These are phyloP conservation scores for Capsicum chinense DNA, from an alignment of 257 asterid genomes.

Conservation along the genomic window DNA sequence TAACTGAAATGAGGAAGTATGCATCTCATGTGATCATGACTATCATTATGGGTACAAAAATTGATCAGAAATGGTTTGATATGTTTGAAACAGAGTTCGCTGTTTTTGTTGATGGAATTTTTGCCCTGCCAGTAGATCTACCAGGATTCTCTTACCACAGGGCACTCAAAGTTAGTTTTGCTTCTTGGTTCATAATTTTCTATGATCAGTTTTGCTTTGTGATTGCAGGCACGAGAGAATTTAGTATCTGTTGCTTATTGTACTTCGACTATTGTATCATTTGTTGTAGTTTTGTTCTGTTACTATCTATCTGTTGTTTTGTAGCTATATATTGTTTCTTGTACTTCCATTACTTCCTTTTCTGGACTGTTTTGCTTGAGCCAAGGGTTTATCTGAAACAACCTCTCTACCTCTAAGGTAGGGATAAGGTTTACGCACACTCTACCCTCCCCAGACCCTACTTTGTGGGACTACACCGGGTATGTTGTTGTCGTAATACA, in stretches of 20 bases:
- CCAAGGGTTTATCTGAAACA: too few species aligned
- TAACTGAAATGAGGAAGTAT: constrained; percentile 35
- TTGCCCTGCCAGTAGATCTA: constrained; percentile 26
- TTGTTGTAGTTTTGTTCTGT: too few species aligned
- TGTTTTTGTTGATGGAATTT: constrained; percentile 25
- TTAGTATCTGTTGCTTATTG: too few species aligned
- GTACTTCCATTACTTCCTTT: too few species aligned
- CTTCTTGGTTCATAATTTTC: not conserved
- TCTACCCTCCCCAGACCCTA: too few species aligned
- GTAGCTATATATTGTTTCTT: too few species aligned
- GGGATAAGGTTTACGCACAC: too few species aligned
- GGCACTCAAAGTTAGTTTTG: constrained; percentile 31
- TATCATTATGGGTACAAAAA: not conserved
- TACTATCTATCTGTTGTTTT: too few species aligned
- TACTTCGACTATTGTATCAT: too few species aligned
- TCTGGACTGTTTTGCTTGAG: too few species aligned
- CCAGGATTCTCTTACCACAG: constrained; percentile 36
- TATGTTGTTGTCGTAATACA: not conserved
- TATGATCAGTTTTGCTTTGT: not conserved
- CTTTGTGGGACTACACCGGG: too few species aligned
- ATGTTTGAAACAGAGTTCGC: not conserved
- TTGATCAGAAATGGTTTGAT: constrained; percentile 25
- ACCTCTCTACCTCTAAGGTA: too few species aligned
- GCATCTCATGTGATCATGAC: constrained; percentile 25
- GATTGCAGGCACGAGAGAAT: constrained; percentile 18